Percentiles rank a stretch among this genome's conserved stretches.
Evolutionary conservation across 202 grass and related monocot genomes (phyloP).

Genomic region (Carex sylvatica): DNA sequence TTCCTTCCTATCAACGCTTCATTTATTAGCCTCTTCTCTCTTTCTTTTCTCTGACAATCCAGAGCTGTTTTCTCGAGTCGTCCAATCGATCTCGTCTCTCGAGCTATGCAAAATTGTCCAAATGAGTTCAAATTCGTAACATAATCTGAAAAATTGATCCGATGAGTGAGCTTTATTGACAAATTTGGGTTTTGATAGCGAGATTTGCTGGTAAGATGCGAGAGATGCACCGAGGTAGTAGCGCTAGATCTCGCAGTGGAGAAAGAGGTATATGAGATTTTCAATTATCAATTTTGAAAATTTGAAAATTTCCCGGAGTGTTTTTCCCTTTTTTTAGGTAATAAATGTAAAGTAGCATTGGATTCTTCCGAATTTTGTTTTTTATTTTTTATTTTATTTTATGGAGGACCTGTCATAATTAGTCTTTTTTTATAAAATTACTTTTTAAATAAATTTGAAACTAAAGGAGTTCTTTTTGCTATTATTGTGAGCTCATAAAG

Average conservation of each 20-base stretch:
- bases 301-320: not conserved
- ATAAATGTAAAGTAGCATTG: not conserved
- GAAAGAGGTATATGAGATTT: slow-evolving; percentile 26
- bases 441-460: slow-evolving; percentile 19
- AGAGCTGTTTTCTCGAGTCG: not conserved
- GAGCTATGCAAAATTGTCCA: not conserved
- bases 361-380: slow-evolving; percentile 9
- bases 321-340: not conserved
- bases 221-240: slow-evolving; percentile 30
- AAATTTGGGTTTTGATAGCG: not conserved
- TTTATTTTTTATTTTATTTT: not conserved
- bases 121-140: not conserved
- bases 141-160: not conserved
- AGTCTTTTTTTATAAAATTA: not conserved
- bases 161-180: not conserved
- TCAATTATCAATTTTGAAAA: not conserved
- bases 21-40: slow-evolving; percentile 24
- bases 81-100: slow-evolving; percentile 14
- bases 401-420: not conserved
- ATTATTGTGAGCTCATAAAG: not conserved
- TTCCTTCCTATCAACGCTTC: slow-evolving; percentile 12
- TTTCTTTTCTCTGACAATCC: slow-evolving; percentile 9
- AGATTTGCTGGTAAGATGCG: slow-evolving; percentile 5
- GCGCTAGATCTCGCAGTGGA: slow-evolving; percentile 28
- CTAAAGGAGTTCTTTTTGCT: not conserved